Percentiles rank a stretch among this genome's conserved stretches.
Evolutionary conservation across 108 stramenopile species (phyloP).

Genomic region (Cyclotella cryptica): DNA sequence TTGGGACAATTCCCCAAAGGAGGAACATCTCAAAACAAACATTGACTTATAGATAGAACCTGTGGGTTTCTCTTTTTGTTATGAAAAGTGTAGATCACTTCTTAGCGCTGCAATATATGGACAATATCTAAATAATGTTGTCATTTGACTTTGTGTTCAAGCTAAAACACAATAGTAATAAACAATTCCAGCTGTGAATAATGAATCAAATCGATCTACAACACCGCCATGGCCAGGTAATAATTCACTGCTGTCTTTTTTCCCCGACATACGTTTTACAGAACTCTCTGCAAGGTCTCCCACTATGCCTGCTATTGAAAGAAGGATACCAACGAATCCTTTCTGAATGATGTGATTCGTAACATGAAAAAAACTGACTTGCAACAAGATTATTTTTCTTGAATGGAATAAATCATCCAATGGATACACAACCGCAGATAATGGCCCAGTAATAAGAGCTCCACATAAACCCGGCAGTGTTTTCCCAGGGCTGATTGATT

Average conservation of each 20-base stretch:
- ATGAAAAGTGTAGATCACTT: too few relatives aligned
- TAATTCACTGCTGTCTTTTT: conserved; percentile 77
- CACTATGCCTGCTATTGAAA: conserved; percentile 70
- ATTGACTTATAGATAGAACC: too few relatives aligned
- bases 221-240: conserved; percentile 89
- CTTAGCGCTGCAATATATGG: too few relatives aligned
- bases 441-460: conserved; percentile 45
- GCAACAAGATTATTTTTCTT: too few relatives aligned
- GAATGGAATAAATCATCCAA: conserved; percentile 17
- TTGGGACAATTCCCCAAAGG: too few relatives aligned
- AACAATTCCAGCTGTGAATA: conserved; percentile 68
- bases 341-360: conserved; percentile 22
- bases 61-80: too few relatives aligned
- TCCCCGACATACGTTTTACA: conserved; percentile 68
- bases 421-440: conserved; percentile 43
- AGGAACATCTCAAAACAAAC: too few relatives aligned
- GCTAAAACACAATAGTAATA: conserved; percentile 55
- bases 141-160: neutral
- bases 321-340: conserved; percentile 53
- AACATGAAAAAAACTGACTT: conserved; percentile 2
- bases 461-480: conserved; percentile 43
- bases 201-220: conserved; percentile 87
- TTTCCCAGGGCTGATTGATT: conserved; percentile 44
- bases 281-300: conserved; percentile 84
- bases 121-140: too few relatives aligned